Evolutionary conservation across 179 eudicot species (phyloP).

Genomic region (Sideroxylon spinosum): DNA sequence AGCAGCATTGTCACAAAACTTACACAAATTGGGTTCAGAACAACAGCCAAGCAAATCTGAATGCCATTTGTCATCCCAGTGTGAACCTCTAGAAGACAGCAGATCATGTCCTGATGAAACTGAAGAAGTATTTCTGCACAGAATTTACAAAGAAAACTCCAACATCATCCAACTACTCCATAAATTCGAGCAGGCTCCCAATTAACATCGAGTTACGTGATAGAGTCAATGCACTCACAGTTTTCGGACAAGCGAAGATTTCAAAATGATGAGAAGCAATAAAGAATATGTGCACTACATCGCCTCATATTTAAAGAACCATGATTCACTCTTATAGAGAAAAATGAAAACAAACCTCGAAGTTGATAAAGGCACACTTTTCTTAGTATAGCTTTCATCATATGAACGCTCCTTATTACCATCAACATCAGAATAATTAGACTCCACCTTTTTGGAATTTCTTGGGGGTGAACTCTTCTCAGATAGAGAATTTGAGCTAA

Average conservation of each 20-base stretch:
- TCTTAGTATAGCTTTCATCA: constrained; percentile 25
- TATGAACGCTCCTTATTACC: constrained; percentile 20
- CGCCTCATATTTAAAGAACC: not conserved
- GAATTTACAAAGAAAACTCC: not conserved
- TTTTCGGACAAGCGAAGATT: not conserved
- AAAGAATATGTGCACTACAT: not conserved
- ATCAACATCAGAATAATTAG: constrained; percentile 22
- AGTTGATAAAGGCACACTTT: constrained; percentile 26
- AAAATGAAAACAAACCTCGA: constrained; percentile 48
- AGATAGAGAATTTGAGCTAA: constrained; percentile 18
- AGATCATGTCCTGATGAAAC: constrained; percentile 61
- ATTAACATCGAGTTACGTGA: not conserved
- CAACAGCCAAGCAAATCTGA: constrained; percentile 82
- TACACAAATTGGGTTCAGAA: constrained; percentile 81
- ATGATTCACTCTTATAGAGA: not conserved
- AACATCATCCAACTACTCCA: not conserved
- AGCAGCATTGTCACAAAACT: constrained; percentile 20
- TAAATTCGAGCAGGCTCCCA: not conserved
- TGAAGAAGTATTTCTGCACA: constrained; percentile 54
- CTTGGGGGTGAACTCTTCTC: constrained; percentile 34
- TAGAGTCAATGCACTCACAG: not conserved
- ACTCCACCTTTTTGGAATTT: constrained; percentile 33
- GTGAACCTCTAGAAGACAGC: constrained; percentile 44
- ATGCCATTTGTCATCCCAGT: constrained; percentile 48
- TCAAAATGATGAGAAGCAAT: not conserved